These are phyloP conservation scores for Rutstroemia sydowiana DNA, from an alignment of 2,329 filamentous ascomycete species.

Conservation along the genomic window DNA sequence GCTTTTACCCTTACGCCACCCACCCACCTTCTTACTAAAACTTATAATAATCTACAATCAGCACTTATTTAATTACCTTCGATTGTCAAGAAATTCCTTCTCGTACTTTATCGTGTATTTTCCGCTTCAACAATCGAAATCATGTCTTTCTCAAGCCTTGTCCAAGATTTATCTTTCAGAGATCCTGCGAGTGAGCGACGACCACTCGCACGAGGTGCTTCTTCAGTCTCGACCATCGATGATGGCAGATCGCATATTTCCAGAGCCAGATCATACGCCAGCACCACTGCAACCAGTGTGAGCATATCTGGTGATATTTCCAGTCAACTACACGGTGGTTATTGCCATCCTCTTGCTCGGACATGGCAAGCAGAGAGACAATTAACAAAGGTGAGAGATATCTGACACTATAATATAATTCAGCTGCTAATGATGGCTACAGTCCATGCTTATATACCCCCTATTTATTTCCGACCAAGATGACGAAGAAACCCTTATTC, in stretches of 20 bases:
- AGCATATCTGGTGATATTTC: constrained; percentile 70
- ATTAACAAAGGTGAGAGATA: constrained; percentile 63
- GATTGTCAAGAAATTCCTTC: neutral
- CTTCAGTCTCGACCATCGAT: constrained; percentile 43
- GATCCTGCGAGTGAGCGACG: constrained; percentile 40
- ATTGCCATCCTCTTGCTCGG: constrained; percentile 70
- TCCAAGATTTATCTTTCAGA: constrained; percentile 56
- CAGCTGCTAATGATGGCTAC: constrained; percentile 14
- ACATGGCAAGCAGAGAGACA: constrained; percentile 80
- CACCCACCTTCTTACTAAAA: neutral
- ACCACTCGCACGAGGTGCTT: constrained; percentile 40
- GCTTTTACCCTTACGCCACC: neutral
- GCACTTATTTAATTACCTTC: neutral
- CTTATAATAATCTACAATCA: neutral
- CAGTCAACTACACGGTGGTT: constrained; percentile 76
- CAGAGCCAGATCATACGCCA: constrained; percentile 57
- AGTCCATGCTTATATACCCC: constrained; percentile 98
- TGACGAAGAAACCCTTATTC: constrained; percentile 84
- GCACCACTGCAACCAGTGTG: constrained; percentile 60
- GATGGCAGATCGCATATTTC: constrained; percentile 55
- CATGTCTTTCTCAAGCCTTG: constrained; percentile 63
- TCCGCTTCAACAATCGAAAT: constrained; percentile 6
- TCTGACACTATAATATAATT: neutral
- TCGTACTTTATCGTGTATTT: neutral
- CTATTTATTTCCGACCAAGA: constrained; percentile 93